Conservation (phyloP, 2,329 filamentous ascomycete genomes). For the Calycina herbarum region DNA sequence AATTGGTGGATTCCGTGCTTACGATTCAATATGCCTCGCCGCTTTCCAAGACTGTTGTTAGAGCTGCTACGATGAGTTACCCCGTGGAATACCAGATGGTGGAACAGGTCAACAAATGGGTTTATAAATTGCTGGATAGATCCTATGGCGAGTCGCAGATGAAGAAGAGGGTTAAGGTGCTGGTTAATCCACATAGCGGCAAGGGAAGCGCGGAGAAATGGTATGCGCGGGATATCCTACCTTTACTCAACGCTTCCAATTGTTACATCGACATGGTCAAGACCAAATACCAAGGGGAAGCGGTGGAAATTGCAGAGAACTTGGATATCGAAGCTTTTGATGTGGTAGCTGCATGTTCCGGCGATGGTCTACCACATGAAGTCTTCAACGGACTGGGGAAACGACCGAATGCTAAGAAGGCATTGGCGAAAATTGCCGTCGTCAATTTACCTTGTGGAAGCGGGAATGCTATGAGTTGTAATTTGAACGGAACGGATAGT, state of each 20-base stretch:
- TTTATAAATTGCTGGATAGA: constrained; percentile 61
- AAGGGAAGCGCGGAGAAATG: constrained; percentile 72
- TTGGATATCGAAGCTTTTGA: constrained; percentile 81
- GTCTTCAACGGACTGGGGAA: constrained; percentile 90
- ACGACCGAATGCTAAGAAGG: constrained; percentile 71
- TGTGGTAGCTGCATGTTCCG: constrained; percentile 84
- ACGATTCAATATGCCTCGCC: constrained; percentile 71
- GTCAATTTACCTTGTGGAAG: constrained; percentile 89
- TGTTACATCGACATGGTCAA: constrained; percentile 73
- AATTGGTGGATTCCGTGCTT: constrained; percentile 59
- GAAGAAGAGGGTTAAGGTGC: constrained; percentile 77
- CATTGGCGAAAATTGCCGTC: constrained; percentile 75
- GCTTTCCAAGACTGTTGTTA: constrained; percentile 58
- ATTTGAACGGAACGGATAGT: constrained; percentile 78
- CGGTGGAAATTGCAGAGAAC: constrained; percentile 70
- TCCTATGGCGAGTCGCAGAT: constrained; percentile 71
- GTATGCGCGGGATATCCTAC: constrained; percentile 74
- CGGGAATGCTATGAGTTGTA: constrained; percentile 91
- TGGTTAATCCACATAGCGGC: constrained; percentile 90
- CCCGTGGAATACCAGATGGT: constrained; percentile 44
- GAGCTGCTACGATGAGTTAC: constrained; percentile 62
- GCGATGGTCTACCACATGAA: constrained; percentile 88
- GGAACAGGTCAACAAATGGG: constrained; percentile 50
- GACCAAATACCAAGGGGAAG: constrained; percentile 75
- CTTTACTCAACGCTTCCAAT: constrained; percentile 78